phyloP scores from a whole-genome alignment of 2,329 filamentous ascomycete genomes.

The Colletotrichum spinosum region DNA sequence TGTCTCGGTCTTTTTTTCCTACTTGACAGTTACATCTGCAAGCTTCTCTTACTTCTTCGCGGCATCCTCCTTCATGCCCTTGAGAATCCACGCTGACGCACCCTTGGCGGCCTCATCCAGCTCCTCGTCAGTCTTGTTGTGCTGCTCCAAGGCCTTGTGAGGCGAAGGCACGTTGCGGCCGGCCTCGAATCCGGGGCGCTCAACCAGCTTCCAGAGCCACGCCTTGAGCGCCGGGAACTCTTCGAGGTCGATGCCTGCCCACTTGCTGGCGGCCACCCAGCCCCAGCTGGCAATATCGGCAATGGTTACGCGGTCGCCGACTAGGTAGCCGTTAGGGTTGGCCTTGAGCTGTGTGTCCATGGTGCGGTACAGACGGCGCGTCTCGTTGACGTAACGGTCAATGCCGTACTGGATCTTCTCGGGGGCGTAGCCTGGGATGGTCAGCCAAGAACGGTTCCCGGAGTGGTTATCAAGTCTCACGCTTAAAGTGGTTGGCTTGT shows the following conservation, averaged over 20 bases:
- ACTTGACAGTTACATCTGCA: background rate
- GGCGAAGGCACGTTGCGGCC: conserved; percentile 78
- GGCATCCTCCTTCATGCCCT: conserved; percentile 74
- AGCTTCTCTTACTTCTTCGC: conserved; percentile 54
- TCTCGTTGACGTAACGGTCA: conserved; percentile 85
- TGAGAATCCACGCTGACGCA: conserved; percentile 70
- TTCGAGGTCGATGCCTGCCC: conserved; percentile 67
- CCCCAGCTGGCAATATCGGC: conserved; percentile 86
- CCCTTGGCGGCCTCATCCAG: conserved; percentile 67
- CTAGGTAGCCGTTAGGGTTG: conserved; percentile 67
- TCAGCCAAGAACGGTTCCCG: background rate
- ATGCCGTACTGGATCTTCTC: conserved; percentile 87
- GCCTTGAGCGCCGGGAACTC: conserved; percentile 81
- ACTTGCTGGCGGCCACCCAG: conserved; percentile 71
- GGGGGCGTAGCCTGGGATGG: conserved; percentile 73
- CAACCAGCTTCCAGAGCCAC: conserved; percentile 80
- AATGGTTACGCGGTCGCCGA: conserved; percentile 77
- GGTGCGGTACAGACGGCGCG: conserved; percentile 82
- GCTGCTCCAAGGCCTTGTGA: conserved; percentile 68
- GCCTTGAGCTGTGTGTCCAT: conserved; percentile 77
- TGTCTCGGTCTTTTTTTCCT: background rate
- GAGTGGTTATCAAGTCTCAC: conserved; percentile 52
- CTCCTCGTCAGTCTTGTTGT: conserved; percentile 60
- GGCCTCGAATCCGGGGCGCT: conserved; percentile 78
- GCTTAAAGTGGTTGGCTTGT: conserved; percentile 85